These are phyloP conservation scores for Porodaedalea pini DNA, from an alignment of 1,284 basidiomycete genomes.

Conservation along the genomic window DNA sequence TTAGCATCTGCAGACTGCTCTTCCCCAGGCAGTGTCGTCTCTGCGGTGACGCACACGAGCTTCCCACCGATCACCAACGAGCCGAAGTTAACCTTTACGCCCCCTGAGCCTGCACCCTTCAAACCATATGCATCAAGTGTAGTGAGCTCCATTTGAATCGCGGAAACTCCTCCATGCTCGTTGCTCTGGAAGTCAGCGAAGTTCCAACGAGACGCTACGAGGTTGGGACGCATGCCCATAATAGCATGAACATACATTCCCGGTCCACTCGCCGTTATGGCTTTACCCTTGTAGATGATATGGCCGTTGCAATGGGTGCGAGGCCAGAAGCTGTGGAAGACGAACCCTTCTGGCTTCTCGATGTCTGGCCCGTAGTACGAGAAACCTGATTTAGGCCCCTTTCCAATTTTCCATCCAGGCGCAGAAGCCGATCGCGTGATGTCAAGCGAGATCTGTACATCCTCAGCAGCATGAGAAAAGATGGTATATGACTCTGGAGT, in stretches of 20 bases:
- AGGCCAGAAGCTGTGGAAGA: slow-evolving; percentile 93
- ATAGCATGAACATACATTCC: slow-evolving; percentile 96
- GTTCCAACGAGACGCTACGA: slow-evolving; percentile 93
- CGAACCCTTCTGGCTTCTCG: slow-evolving; percentile 80
- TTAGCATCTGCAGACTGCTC: slow-evolving; percentile 39
- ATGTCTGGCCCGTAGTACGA: slow-evolving; percentile 84
- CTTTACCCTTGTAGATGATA: slow-evolving; percentile 70
- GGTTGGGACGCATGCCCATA: slow-evolving; percentile 97
- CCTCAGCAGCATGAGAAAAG: slow-evolving; percentile 74
- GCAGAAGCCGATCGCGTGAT: slow-evolving; percentile 66
- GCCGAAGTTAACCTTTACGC: slow-evolving; percentile 82
- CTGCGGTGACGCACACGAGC: slow-evolving; percentile 68
- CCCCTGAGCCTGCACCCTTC: slow-evolving; percentile 72
- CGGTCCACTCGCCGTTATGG: slow-evolving; percentile 65
- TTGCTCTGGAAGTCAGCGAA: slow-evolving; percentile 87
- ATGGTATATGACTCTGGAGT: slow-evolving; percentile 77
- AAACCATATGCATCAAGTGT: slow-evolving; percentile 77
- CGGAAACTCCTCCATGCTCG: slow-evolving; percentile 71
- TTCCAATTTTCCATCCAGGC: slow-evolving; percentile 90
- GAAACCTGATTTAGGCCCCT: slow-evolving; percentile 83
- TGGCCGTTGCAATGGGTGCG: slow-evolving; percentile 63
- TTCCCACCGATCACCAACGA: slow-evolving; percentile 77
- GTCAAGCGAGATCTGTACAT: slow-evolving; percentile 79
- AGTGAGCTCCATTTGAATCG: slow-evolving; percentile 95
- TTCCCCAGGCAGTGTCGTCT: slow-evolving; percentile 66